Evolutionary conservation across 2,329 filamentous ascomycete genomes (phyloP), one percentile per base, ranked within the genome.

Genomic region (Akanthomyces muscarius): DNA sequence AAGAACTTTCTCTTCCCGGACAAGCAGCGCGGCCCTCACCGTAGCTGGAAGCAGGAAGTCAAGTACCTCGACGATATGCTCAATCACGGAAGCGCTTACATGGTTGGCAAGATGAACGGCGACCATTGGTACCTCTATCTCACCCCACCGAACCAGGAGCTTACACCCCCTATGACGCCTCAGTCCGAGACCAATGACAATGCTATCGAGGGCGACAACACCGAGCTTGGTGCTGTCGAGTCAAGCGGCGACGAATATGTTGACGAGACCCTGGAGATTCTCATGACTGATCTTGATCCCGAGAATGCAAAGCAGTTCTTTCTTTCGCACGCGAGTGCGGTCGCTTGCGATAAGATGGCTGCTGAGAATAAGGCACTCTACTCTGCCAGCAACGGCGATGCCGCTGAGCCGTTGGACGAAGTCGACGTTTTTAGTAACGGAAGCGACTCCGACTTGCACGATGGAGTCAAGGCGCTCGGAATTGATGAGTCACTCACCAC

Each of bases 51-150:
- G 69, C 90, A 97, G 73, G 95, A 99, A 75, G 94, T 98, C 72
- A 89, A 89, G 71, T 96, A 89, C 70, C 83, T 99, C 66, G 95
- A 99, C 78, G 89, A 90, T 73, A 91, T 93, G 76, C 97, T 99
- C 74, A 83, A 90, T 65, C 89, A 91, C 63, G 95, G 95, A 62
- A 98, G 94, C 76, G 95, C 95, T 57, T 99, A 99, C 77, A 97
- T 98, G 93, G 96, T 99, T 68, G 95, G 95, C 72, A 98, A 97
- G 80, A 98, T 98, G 94, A 99, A 99, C 70, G 94, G 95, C 64
- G 95, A 99, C 76, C 95, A 99, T 71, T 99, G 95, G 95, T 98
- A 98, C 75, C 81, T 99, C 62, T 99, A 99, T 79, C 88, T 98
- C 71, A 98, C 95, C 14, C 91, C 91, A 58, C 94, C 95, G 21